phyloP scores from a whole-genome alignment of 345 rosid genomes.

The Aquilaria sinensis region DNA sequence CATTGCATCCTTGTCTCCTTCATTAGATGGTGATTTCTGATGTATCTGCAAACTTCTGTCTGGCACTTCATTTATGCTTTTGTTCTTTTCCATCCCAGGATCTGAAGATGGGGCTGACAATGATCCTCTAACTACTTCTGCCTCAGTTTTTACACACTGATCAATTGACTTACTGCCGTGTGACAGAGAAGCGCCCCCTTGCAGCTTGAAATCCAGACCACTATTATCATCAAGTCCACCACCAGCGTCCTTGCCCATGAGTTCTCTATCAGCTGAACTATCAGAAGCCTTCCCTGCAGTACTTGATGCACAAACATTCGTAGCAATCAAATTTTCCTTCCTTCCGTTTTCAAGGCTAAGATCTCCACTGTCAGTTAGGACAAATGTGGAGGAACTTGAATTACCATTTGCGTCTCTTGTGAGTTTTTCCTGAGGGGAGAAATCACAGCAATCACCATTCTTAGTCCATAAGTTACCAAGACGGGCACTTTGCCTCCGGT shows the following conservation, averaged over 20 bases:
- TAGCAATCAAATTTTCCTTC: constrained; percentile 20
- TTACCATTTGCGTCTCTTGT: constrained; percentile 23
- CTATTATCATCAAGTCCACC: constrained; percentile 21
- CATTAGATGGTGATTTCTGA: constrained; percentile 20
- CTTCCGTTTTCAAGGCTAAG: constrained; percentile 37
- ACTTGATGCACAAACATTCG: constrained; percentile 8
- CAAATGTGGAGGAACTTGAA: constrained; percentile 24
- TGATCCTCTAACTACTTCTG: constrained; percentile 22
- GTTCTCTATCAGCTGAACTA: constrained; percentile 21
- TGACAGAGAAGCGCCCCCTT: constrained; percentile 14
- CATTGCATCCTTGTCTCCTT: constrained; percentile 13
- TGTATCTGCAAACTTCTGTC: constrained; percentile 18
- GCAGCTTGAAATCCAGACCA: constrained; percentile 22
- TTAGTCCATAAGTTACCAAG: constrained; percentile 18
- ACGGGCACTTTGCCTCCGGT: constrained; percentile 25
- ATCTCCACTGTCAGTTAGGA: constrained; percentile 32
- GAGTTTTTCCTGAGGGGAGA: constrained; percentile 19
- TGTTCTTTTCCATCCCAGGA: constrained; percentile 19
- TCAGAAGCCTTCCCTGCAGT: constrained; percentile 18
- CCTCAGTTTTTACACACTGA: constrained; percentile 18
- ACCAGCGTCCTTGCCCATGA: constrained; percentile 21
- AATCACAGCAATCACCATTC: constrained; percentile 20
- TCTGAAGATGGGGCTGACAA: constrained; percentile 13
- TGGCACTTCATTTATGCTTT: constrained; percentile 10
- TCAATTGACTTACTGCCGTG: constrained; percentile 26